These are phyloP conservation scores for Rhodamnia rubescens DNA, from an alignment of 345 rosid genomes.

Conservation along the genomic window DNA sequence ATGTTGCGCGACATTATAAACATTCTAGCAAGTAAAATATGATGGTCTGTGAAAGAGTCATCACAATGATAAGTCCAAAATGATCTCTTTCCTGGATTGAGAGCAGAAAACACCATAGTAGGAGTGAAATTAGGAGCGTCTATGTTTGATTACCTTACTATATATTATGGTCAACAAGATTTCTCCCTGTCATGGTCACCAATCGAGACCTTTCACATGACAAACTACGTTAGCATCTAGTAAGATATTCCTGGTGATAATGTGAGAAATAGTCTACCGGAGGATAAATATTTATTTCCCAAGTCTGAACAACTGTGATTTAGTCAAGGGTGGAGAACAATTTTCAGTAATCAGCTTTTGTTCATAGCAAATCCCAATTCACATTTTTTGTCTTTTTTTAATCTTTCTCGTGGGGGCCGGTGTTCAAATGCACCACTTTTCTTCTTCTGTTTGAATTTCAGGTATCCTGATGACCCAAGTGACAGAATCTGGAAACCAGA, in stretches of 20 bases:
- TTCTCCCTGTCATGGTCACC: not conserved
- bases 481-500: constrained; percentile 51
- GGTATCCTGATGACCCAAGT: constrained; percentile 36
- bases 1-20: not conserved
- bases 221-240: not conserved
- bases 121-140: not conserved
- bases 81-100: not conserved
- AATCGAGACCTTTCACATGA: not conserved
- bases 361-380: not conserved
- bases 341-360: not conserved
- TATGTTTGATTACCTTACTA: not conserved
- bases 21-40: not conserved
- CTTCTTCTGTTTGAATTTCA: constrained; percentile 6
- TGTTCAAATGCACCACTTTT: not conserved
- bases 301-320: not conserved
- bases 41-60: not conserved
- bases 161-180: not conserved
- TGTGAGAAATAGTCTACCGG: not conserved
- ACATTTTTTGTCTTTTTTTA: not conserved
- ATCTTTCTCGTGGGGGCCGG: not conserved
- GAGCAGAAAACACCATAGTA: not conserved
- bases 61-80: not conserved
- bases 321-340: not conserved
- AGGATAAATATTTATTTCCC: not conserved
- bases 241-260: not conserved